Base-by-base conservation (phyloP, 768 basidiomycete species). In the Trametes meyenii region DNA sequence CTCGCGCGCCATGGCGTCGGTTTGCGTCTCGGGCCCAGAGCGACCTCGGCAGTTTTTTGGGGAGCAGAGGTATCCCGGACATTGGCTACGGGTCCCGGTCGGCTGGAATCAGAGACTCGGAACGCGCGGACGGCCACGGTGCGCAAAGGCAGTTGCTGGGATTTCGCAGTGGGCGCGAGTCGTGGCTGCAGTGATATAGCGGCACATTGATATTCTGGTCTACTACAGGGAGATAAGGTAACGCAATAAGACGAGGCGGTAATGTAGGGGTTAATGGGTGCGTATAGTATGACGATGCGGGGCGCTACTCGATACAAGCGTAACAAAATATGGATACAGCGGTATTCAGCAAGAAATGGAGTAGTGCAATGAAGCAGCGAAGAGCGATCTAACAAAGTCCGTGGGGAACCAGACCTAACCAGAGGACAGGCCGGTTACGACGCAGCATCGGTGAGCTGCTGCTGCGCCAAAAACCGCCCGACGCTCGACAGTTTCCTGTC, bases 401-500 rank as follows among this genome's bases (percentile, higher is more conserved):
- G 23, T 38, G 5, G 29, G 12, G 42, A 17, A 12, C 17, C 13
- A 26, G 53, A 17, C 5, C 5, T 5, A 1, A 14, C 29, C 14
- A 14, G 33, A 29, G 1, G 5, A 29, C 21, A 23, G 55, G 5
- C 10, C 44, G 12, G 19, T 46, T 6, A 33, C 13, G 35, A 40
- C n/a, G 23, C 14, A 12, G 55, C 24, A 10, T 29, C 8, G 24
- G 16, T 19, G 13, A 39, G 48, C 24, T 13, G 35, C 2, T 29
- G 40, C 23, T 50, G 11, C 11, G 49, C 57, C 11, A 58, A 6
- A 2, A 58, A 49, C 40, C 35, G 40, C 6, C 57, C 57, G 49
- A 42, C 48, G 57, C 44, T 24, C 17, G 51, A 60, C 38, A 60
- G 26, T 36, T 53, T 49, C 44, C 51, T 33, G 33, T 54, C 59